Percentiles rank a stretch among this genome's conserved stretches.
phyloP scores from a whole-genome alignment of 768 basidiomycete species.

The Trametes meyenii region DNA sequence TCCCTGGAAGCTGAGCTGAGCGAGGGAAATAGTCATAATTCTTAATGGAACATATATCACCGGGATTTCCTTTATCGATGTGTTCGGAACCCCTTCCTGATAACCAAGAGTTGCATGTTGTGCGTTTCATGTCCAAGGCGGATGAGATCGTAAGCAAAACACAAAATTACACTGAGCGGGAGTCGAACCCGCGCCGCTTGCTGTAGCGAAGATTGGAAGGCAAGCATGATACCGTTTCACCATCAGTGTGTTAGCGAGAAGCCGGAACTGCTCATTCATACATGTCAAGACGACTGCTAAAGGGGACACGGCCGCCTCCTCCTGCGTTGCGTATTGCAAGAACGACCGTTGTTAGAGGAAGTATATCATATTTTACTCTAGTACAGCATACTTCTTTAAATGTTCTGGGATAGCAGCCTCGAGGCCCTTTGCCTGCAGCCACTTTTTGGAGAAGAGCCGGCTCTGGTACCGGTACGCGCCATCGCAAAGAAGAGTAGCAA shows the following conservation, averaged over 20 bases:
- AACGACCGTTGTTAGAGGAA: too few species aligned
- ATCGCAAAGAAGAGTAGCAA: conserved; percentile 91
- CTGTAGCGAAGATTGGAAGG: conserved; percentile 55
- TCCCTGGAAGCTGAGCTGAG: conserved; percentile 36
- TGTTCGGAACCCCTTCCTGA: background rate
- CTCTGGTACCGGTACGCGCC: conserved; percentile 98
- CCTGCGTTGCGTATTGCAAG: too few species aligned
- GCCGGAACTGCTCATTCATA: too few species aligned
- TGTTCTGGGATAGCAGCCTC: conserved; percentile 78
- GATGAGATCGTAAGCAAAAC: background rate
- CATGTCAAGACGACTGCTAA: too few species aligned
- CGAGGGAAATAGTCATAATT: background rate
- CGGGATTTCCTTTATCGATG: background rate
- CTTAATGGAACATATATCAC: background rate
- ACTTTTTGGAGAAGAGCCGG: conserved; percentile 90
- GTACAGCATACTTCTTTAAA: conserved; percentile 86
- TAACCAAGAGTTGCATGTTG: background rate
- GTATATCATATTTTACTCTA: conserved; percentile 50
- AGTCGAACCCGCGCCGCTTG: conserved; percentile 35
- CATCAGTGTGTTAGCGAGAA: conserved; percentile 16
- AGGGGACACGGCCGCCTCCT: too few species aligned
- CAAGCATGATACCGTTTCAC: conserved; percentile 71
- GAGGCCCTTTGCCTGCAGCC: conserved; percentile 83
- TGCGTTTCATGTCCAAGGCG: background rate
- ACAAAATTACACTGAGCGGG: conserved; percentile 27